Base-by-base conservation (phyloP, 805 yeast genomes). In the Suhomyces kilbournensis region DNA sequence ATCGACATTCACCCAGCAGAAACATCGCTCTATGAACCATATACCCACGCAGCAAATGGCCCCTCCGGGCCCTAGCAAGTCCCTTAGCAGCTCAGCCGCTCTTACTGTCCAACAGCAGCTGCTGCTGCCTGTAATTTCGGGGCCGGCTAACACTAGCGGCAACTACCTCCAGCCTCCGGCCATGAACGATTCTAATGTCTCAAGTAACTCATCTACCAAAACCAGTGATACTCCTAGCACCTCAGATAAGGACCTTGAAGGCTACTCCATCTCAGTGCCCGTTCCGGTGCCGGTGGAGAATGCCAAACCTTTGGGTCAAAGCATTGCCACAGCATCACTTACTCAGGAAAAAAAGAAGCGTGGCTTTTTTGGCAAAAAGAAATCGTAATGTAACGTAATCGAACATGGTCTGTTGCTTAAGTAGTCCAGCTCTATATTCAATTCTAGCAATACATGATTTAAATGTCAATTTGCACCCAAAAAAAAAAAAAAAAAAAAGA, bases 1-100 rank as follows among this genome's bases (percentile, higher is more conserved):
- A 68, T 68, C 74, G 0, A 52, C 50, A 15, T n/a, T 15, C 12
- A 35, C 10, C 14, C 51, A 32, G 25, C 54, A 46, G 7, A 55
- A 53, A 46, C 54, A 56, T 46, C 50, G 55, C 5, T 53, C 58
- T 19, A 44, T 49, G 51, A 49, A 39, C 39, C 53, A 48, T 14
- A 20, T 47, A 9, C 44, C 54, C 17, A 39, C 23, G 39, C 40
- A 14, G 42, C 45, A 19, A 34, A 30, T 20, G 30, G 42, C 25
- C 15, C 44, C 28, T 19, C 4, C 38, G 5, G 23, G 30, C 9
- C 43, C 30, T 10, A 23, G 42, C 28, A 30, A 38, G 42, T 38
- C 42, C 8, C 14, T 38, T 38, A 38, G 42, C 42, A 38, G 9
- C n/a, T 38, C 42, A n/a, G 22, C 20, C 23, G 1, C 42, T 19